These are phyloP conservation scores for Aspergillus panamensis DNA, from an alignment of 495 filamentous ascomycete species.

Conservation along the genomic window DNA sequence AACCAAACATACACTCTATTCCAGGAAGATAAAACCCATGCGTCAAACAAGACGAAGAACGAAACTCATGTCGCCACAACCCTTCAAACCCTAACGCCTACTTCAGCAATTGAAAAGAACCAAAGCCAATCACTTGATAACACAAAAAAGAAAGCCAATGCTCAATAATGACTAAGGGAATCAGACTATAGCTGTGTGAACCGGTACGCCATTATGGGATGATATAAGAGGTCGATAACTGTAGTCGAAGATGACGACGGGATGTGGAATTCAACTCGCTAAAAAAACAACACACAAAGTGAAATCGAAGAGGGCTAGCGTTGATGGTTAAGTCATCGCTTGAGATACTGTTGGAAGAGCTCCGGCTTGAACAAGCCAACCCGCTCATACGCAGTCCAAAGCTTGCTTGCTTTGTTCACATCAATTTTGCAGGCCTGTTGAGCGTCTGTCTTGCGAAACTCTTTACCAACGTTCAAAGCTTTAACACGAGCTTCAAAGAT, in stretches of 20 bases:
- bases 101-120: no score
- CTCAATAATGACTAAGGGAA: neutral
- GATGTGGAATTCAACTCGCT: conserved; percentile 8
- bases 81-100: neutral
- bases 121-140: neutral
- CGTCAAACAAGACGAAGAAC: neutral
- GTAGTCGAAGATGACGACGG: neutral
- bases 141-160: conserved; percentile 2
- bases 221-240: neutral
- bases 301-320: conserved; percentile 1
- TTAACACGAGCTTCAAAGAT: conserved; percentile 80
- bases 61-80: neutral
- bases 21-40: neutral
- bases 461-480: conserved; percentile 66
- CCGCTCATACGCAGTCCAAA: conserved; percentile 88
- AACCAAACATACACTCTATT: neutral
- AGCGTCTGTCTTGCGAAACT: conserved; percentile 96
- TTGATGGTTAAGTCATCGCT: conserved; percentile 18
- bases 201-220: conserved; percentile 6
- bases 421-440: conserved; percentile 98
- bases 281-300: conserved; percentile 1
- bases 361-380: conserved; percentile 79
- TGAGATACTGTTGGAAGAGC: conserved; percentile 54
- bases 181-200: neutral
- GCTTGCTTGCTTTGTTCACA: conserved; percentile 95